A percentile compares a stretch with the other conserved stretches of the same genome.
Conservation (phyloP, 177 flowering plant species). For the Vitis hybrid region DNA sequence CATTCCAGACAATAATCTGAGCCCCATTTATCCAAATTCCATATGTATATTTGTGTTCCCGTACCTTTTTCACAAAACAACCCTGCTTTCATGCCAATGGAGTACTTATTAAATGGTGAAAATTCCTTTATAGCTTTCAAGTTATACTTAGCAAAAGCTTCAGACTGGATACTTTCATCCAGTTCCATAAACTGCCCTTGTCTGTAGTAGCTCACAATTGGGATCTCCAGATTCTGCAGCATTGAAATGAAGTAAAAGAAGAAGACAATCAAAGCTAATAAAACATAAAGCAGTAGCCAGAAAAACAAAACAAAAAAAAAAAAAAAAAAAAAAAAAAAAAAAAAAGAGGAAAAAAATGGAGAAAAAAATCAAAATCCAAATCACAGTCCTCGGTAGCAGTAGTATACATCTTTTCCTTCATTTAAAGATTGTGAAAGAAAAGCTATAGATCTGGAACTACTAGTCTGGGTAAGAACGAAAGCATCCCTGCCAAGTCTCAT, state of each 20-base stretch:
- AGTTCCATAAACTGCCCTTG: constrained; percentile 50
- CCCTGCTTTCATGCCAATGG: constrained; percentile 51
- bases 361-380: not conserved
- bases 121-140: constrained; percentile 47
- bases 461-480: constrained; percentile 56
- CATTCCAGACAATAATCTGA: constrained; percentile 48
- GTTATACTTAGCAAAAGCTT: constrained; percentile 38
- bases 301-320: not conserved
- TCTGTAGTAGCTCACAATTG: constrained; percentile 52
- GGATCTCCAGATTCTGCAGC: constrained; percentile 58
- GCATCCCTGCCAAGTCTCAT: constrained; percentile 69
- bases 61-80: constrained; percentile 33
- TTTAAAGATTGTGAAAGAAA: constrained; percentile 63
- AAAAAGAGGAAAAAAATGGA: too few species aligned
- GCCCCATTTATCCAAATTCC: constrained; percentile 68
- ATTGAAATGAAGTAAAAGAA: not conserved
- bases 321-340: constrained; percentile 1
- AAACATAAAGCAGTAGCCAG: not conserved
- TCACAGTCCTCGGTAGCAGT: not conserved
- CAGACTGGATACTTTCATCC: constrained; percentile 37
- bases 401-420: constrained; percentile 54
- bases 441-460: constrained; percentile 60
- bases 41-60: constrained; percentile 66
- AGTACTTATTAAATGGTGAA: constrained; percentile 61
- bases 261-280: not conserved